Evolutionary conservation across 78 protist species (phyloP).

Genomic region (Planoprotostelium fungivorum): DNA sequence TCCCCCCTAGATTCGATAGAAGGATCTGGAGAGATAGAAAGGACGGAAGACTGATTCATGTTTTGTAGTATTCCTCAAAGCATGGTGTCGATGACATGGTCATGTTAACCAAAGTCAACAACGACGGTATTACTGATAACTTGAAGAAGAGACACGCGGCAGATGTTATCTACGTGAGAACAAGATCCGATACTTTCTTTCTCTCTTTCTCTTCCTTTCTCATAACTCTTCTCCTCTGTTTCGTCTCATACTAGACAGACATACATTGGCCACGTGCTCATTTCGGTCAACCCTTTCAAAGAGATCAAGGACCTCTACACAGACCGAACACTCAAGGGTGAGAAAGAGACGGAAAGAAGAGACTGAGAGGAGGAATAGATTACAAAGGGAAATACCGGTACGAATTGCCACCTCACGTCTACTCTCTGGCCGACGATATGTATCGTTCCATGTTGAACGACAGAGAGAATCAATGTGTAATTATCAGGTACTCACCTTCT

Average conservation of each 20-base stretch:
- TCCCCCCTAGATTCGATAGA: no score
- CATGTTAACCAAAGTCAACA: slow-evolving; percentile 67
- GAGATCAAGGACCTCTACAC: slow-evolving; percentile 45
- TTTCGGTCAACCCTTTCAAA: slow-evolving; percentile 87
- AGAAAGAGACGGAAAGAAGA: neutral
- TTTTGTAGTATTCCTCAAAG: slow-evolving; percentile 2
- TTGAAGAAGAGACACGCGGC: slow-evolving; percentile 56
- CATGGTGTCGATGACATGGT: slow-evolving; percentile 89
- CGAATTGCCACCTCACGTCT: slow-evolving; percentile 75
- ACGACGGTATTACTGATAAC: slow-evolving; percentile 73
- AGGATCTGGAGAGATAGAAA: no score
- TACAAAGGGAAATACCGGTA: slow-evolving; percentile 48
- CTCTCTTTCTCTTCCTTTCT: neutral
- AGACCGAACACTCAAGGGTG: slow-evolving; percentile 27
- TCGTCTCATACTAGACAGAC: slow-evolving; percentile 38
- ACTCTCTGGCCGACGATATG: slow-evolving; percentile 82
- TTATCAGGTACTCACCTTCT: slow-evolving; percentile 42
- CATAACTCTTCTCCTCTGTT: neutral
- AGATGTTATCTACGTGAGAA: slow-evolving; percentile 77
- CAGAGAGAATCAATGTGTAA: slow-evolving; percentile 82
- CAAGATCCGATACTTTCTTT: neutral
- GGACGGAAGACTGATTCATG: no score
- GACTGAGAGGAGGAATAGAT: neutral
- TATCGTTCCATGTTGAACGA: slow-evolving; percentile 64
- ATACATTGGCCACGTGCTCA: slow-evolving; percentile 86